Conservation (phyloP, 2,329 filamentous ascomycete genomes). For the Alternaria novae-zelandiae region DNA sequence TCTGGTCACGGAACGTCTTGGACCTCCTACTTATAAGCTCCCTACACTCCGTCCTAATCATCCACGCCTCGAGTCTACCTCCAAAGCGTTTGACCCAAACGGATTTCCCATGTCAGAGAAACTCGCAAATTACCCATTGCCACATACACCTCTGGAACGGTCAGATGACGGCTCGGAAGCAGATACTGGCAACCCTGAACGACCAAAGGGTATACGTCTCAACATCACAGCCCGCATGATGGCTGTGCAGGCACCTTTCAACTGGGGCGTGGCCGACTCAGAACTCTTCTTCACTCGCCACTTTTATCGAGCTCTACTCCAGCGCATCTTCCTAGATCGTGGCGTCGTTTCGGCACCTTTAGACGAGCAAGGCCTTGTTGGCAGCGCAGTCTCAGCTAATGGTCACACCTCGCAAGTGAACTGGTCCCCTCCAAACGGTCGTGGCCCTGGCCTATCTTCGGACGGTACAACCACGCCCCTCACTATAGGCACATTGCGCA, state of each 20-base stretch:
- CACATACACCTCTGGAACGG: constrained; percentile 16
- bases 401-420: constrained; percentile 43
- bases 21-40: constrained; percentile 85
- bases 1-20: constrained; percentile 86
- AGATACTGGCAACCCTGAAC: constrained; percentile 15
- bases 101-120: constrained; percentile 91
- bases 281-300: constrained; percentile 90
- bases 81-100: constrained; percentile 78
- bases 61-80: constrained; percentile 70
- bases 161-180: not conserved
- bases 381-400: constrained; percentile 49
- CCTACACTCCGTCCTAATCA: constrained; percentile 78
- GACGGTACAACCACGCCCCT: constrained; percentile 73
- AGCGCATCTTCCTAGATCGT: constrained; percentile 88
- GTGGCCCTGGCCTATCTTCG: constrained; percentile 51
- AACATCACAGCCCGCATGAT: constrained; percentile 99
- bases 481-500: constrained; percentile 84
- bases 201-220: constrained; percentile 69
- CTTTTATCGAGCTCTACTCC: constrained; percentile 88
- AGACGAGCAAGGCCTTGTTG: constrained; percentile 30
- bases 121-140: constrained; percentile 60
- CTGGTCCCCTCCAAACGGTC: constrained; percentile 54
- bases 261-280: constrained; percentile 85
- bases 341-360: constrained; percentile 71
- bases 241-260: constrained; percentile 93